Percentiles rank a stretch among this genome's conserved stretches.
phyloP scores from a whole-genome alignment of 805 yeast genomes.

The Ogataea wickerhamii region DNA sequence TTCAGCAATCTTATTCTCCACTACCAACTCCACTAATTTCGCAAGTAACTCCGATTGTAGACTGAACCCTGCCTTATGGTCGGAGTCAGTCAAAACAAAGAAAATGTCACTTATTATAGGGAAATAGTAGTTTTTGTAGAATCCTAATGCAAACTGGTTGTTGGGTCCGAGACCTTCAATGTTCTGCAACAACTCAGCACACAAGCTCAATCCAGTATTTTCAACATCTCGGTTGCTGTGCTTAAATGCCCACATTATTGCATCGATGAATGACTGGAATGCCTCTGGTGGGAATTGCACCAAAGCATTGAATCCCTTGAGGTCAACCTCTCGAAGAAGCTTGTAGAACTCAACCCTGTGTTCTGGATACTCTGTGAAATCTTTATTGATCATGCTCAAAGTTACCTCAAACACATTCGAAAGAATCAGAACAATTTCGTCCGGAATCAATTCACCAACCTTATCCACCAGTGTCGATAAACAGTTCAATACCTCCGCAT shows the following conservation, averaged over 20 bases:
- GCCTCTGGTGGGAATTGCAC: constrained; percentile 87
- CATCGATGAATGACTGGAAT: constrained; percentile 85
- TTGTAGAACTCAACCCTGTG: constrained; percentile 96
- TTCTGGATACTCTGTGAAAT: constrained; percentile 95
- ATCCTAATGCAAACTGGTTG: constrained; percentile 73
- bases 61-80: constrained; percentile 94
- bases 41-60: constrained; percentile 83
- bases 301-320: constrained; percentile 80
- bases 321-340: constrained; percentile 80
- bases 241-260: constrained; percentile 97
- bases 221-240: constrained; percentile 97
- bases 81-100: constrained; percentile 91
- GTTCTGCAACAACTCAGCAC: constrained; percentile 78
- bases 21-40: constrained; percentile 77
- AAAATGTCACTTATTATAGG: constrained; percentile 89
- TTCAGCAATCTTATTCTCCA: constrained; percentile 65
- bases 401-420: constrained; percentile 94
- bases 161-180: constrained; percentile 68
- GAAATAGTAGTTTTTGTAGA: constrained; percentile 84
- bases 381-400: constrained; percentile 90
- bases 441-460: constrained; percentile 85
- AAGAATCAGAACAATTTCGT: constrained; percentile 80
- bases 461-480: constrained; percentile 85
- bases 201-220: constrained; percentile 80
- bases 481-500: constrained; percentile 95